Conservation (phyloP, 2,329 filamentous ascomycete genomes). For the Zymoseptoria passerinii region DNA sequence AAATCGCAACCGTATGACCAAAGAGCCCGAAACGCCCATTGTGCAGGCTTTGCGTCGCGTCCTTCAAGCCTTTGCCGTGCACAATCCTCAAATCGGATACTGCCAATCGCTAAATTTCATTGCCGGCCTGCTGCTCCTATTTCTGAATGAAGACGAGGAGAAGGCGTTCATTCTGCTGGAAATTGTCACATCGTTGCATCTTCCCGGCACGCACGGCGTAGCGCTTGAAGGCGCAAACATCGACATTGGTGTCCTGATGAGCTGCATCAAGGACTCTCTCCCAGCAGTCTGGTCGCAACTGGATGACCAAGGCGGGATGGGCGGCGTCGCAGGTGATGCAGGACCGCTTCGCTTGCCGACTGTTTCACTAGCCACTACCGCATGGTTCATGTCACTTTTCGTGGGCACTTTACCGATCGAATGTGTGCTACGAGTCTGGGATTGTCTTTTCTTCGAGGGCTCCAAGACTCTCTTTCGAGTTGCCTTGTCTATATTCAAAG, state of each 20-base stretch:
- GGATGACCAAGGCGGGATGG: conserved; percentile 57
- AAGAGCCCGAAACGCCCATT: conserved; percentile 61
- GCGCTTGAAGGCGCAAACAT: conserved; percentile 88
- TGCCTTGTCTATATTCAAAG: conserved; percentile 83
- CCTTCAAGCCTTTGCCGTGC: conserved; percentile 78
- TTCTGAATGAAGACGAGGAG: conserved; percentile 70
- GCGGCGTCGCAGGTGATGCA: conserved; percentile 31
- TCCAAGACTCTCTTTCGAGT: conserved; percentile 90
- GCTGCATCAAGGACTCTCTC: conserved; percentile 70
- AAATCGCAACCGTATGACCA: conserved; percentile 25
- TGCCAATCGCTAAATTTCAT: conserved; percentile 95
- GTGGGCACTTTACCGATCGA: conserved; percentile 89
- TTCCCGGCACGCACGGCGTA: conserved; percentile 86
- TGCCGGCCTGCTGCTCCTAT: conserved; percentile 78
- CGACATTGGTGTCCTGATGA: conserved; percentile 89
- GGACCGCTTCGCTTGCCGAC: conserved; percentile 60
- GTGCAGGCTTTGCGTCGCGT: conserved; percentile 76
- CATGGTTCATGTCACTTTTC: conserved; percentile 97
- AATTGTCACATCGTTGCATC: conserved; percentile 78
- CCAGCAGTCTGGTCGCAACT: conserved; percentile 83
- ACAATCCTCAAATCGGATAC: conserved; percentile 87
- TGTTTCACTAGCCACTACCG: conserved; percentile 84
- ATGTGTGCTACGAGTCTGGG: conserved; percentile 86
- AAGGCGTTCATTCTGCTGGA: conserved; percentile 89
- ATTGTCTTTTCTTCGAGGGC: conserved; percentile 91